Conservation (phyloP, 2,329 filamentous ascomycete species). For the Graphilbum ipis-grandicollis region DNA sequence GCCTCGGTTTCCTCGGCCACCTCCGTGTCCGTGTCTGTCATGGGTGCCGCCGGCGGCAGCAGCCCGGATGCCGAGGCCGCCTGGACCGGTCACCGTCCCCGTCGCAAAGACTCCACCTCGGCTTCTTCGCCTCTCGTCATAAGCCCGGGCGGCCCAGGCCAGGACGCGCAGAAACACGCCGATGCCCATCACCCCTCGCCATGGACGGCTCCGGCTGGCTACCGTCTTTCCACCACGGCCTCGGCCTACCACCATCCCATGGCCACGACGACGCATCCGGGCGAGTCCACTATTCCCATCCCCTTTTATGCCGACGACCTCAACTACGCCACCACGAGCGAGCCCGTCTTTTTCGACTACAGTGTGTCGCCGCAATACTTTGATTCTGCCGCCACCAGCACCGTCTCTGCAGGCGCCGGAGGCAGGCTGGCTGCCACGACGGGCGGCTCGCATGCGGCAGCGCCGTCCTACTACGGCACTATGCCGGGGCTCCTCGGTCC, state of each 20-base stretch:
- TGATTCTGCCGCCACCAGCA: not conserved
- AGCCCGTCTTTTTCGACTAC: conserved; percentile 7
- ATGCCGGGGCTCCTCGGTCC: not conserved
- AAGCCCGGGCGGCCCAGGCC: no score
- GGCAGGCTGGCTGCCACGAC: no score
- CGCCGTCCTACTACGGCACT: conserved; percentile 4
- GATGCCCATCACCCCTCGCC: no score
- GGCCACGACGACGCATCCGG: no score
- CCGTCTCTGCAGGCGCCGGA: not conserved
- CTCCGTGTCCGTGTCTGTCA: no score
- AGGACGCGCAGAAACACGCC: no score
- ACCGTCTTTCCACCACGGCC: no score
- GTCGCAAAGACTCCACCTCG: no score
- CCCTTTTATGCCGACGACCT: conserved; percentile 7
- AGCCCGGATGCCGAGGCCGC: not conserved
- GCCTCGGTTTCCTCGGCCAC: conserved; percentile 6
- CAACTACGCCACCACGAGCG: conserved; percentile 3
- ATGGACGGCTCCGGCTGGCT: no score
- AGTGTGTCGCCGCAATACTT: conserved; percentile 7
- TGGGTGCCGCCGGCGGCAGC: not conserved
- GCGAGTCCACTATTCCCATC: no score
- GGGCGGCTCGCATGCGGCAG: not conserved
- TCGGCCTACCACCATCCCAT: no score
- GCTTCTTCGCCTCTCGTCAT: no score
- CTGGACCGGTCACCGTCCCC: not conserved